phyloP scores from a whole-genome alignment of 768 basidiomycete genomes.

The Boletales sp. region DNA sequence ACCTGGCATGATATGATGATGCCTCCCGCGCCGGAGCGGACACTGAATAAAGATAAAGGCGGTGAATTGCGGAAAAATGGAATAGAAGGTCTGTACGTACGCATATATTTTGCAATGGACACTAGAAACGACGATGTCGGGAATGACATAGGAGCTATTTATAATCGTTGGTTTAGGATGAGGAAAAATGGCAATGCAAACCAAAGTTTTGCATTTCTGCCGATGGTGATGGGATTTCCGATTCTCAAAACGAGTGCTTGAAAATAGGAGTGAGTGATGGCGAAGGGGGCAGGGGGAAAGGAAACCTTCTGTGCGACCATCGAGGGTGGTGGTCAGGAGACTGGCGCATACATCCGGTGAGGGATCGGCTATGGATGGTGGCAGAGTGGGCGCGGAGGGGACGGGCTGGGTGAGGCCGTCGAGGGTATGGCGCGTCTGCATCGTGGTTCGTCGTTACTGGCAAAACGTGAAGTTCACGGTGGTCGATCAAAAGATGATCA shows the following conservation, averaged over 20 bases:
- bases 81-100: slow-evolving; percentile 36
- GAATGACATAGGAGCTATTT: slow-evolving; percentile 55
- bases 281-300: background rate
- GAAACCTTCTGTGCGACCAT: slow-evolving; percentile 66
- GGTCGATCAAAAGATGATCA: background rate
- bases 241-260: slow-evolving; percentile 59
- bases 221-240: slow-evolving; percentile 63
- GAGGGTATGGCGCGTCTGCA: slow-evolving; percentile 13
- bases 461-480: too few species aligned
- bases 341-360: slow-evolving; percentile 63
- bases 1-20: slow-evolving; percentile 81
- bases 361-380: slow-evolving; percentile 5
- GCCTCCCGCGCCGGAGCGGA: slow-evolving; percentile 66
- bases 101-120: slow-evolving; percentile 80
- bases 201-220: slow-evolving; percentile 70
- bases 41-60: slow-evolving; percentile 36
- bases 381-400: slow-evolving; percentile 20
- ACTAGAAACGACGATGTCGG: slow-evolving; percentile 61
- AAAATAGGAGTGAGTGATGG: background rate
- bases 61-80: background rate
- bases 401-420: slow-evolving; percentile 29
- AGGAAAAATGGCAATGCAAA: slow-evolving; percentile 21
- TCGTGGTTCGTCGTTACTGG: too few species aligned
- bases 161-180: background rate
- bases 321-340: slow-evolving; percentile 52